These are phyloP conservation scores for Lipomyces oligophaga DNA, from an alignment of 805 yeast species.

Conservation along the genomic window DNA sequence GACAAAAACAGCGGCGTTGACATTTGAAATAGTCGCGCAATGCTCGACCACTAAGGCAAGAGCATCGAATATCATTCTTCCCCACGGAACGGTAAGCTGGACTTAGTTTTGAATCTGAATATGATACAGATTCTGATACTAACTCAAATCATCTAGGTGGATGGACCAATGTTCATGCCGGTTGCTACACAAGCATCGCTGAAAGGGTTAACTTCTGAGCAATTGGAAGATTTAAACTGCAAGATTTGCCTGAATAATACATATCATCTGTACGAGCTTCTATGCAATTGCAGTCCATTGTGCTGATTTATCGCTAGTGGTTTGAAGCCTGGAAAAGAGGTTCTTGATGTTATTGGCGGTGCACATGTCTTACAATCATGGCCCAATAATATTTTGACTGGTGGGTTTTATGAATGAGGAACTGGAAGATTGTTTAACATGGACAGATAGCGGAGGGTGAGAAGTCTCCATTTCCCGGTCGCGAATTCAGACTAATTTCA, in stretches of 20 bases:
- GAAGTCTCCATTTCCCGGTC: no score
- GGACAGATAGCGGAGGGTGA: constrained; percentile 41
- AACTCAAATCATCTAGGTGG: constrained; percentile 30
- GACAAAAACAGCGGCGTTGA: constrained; percentile 34
- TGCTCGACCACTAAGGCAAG: constrained; percentile 45
- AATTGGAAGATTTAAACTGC: constrained; percentile 41
- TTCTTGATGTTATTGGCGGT: constrained; percentile 43
- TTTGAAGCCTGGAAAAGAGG: constrained; percentile 44
- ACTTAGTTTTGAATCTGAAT: background rate
- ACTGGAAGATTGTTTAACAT: background rate
- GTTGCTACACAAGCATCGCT: constrained; percentile 48
- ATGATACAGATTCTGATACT: background rate
- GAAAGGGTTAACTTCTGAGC: constrained; percentile 45
- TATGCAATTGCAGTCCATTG: background rate
- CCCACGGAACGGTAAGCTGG: constrained; percentile 40
- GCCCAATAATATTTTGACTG: constrained; percentile 43
- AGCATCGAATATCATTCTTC: constrained; percentile 42
- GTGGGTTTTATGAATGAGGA: constrained; percentile 2
- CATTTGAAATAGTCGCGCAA: constrained; percentile 42
- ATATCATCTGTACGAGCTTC: constrained; percentile 37
- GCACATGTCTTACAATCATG: constrained; percentile 44
- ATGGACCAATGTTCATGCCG: constrained; percentile 48
- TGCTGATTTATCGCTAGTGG: constrained; percentile 31
- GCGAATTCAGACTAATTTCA: no score
- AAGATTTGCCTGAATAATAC: constrained; percentile 45